Base-by-base conservation (phyloP, 768 basidiomycete genomes). In the Amanita rimosa region DNA sequence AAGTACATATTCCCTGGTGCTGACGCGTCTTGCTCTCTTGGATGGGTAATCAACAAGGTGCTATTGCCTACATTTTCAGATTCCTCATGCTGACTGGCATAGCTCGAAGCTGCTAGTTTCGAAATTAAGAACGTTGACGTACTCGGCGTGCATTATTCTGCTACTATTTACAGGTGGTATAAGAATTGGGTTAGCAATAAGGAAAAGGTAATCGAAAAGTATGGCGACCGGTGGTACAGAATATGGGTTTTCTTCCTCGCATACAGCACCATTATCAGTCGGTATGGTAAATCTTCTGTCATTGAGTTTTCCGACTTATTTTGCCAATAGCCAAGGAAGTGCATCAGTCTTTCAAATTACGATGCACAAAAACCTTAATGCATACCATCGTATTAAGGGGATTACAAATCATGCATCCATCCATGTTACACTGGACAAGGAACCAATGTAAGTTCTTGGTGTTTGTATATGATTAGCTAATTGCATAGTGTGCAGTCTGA, bases 1-100 rank as follows among this genome's bases (percentile, higher is more conserved):
- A 93, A 93, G 60, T 98, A 99, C 56, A 69, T 99, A 62, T 99
- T 99, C 83, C 95, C 96, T 39, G 95, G 95, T 61, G 96, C 95
- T 3, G 96, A 99, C 58, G 96, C 96, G 0, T 90, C 85, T 2
- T 91, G 91, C 64, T 89, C 94, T 16, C 83, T 98, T 26, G 90
- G 87, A 35, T 98, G 95, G 95, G 92, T 96, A 49, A 75, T 99
- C 52, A 76, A 69, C 53, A 73, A 74, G 64, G 73, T 70, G 39
- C 46, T 38, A 2, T 17, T 11, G 2, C 9, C n/a, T 22, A 42
- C 26, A 4, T 17, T 24, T 39, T 10, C 45, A 13, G 6, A 16
- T 6, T 27, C 17, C 35, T 34, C 14, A 13, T 16, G 34, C 48
- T 29, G 39, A 3, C 36, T 43, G 1, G 34, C n/a, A 38, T 74